These are phyloP conservation scores for Scutellaria minor DNA, from an alignment of 257 asterid species.

Conservation along the genomic window DNA sequence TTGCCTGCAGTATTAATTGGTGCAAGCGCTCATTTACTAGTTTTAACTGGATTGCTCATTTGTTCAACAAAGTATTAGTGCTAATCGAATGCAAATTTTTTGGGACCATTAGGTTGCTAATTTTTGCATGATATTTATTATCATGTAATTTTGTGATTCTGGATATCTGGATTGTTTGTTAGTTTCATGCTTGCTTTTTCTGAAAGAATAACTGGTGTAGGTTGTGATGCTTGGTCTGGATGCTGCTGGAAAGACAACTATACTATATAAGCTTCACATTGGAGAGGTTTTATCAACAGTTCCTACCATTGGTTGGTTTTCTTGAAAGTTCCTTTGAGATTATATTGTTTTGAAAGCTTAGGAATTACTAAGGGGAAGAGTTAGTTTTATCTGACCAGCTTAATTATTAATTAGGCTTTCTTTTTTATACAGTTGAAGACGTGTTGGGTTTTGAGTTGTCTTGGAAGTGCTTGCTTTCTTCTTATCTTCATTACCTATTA, in stretches of 20 bases:
- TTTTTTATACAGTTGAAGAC: no score
- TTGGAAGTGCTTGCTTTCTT: not conserved
- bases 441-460: no score
- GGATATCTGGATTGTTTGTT: not conserved
- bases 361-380: conserved; percentile 8
- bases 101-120: not conserved
- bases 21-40: not conserved
- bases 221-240: conserved; percentile 88
- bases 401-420: not conserved
- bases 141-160: not conserved
- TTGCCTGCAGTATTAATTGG: conserved; percentile 14
- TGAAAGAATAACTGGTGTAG: conserved; percentile 12
- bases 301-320: conserved; percentile 89
- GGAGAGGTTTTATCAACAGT: conserved; percentile 98
- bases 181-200: not conserved
- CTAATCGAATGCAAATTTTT: not conserved
- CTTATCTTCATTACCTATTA: not conserved
- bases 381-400: not conserved
- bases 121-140: not conserved
- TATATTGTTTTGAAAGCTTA: conserved; percentile 18
- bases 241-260: conserved; percentile 99
- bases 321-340: conserved; percentile 4
- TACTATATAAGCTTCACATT: conserved; percentile 92
- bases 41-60: not conserved
- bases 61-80: conserved; percentile 4